Conservation (phyloP, 1,139 yeast genomes). For the Yamadazyma mexicana region DNA sequence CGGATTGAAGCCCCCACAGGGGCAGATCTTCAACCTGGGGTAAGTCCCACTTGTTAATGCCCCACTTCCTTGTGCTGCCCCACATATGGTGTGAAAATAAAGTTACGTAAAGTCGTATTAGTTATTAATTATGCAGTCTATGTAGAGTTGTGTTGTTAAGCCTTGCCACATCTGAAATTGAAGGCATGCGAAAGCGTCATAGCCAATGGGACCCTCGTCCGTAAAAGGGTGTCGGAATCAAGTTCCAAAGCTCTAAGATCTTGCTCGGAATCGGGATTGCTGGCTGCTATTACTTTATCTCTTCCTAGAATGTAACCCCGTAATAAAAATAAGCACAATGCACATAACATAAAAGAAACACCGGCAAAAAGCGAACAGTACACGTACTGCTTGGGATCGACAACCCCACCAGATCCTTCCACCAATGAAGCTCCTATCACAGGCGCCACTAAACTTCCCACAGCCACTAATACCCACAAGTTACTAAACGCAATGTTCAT, state of each 20-base stretch:
- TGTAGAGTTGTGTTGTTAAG: too few species aligned
- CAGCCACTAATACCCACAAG: slow-evolving; percentile 39
- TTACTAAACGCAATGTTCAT: slow-evolving; percentile 42
- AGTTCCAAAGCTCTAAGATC: slow-evolving; percentile 13
- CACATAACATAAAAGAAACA: slow-evolving; percentile 37
- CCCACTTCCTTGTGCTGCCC: background rate
- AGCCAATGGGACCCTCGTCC: slow-evolving; percentile 5
- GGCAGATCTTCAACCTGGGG: background rate
- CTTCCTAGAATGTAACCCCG: slow-evolving; percentile 42
- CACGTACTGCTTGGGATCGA: slow-evolving; percentile 37
- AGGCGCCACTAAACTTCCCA: slow-evolving; percentile 43
- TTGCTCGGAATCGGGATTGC: slow-evolving; percentile 16
- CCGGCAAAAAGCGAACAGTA: slow-evolving; percentile 51
- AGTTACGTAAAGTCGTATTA: too few species aligned
- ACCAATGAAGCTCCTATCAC: slow-evolving; percentile 38
- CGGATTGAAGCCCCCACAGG: background rate
- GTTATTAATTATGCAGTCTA: too few species aligned
- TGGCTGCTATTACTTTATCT: slow-evolving; percentile 1
- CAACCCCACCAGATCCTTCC: slow-evolving; percentile 1
- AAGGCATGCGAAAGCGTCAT: slow-evolving; percentile 4
- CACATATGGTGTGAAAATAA: too few species aligned
- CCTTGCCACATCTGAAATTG: background rate
- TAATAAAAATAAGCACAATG: slow-evolving; percentile 28
- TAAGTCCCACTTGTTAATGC: background rate
- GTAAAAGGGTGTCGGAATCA: slow-evolving; percentile 8